Evolutionary conservation across 1,284 basidiomycete species (phyloP).

Genomic region (Irpex lacteus): DNA sequence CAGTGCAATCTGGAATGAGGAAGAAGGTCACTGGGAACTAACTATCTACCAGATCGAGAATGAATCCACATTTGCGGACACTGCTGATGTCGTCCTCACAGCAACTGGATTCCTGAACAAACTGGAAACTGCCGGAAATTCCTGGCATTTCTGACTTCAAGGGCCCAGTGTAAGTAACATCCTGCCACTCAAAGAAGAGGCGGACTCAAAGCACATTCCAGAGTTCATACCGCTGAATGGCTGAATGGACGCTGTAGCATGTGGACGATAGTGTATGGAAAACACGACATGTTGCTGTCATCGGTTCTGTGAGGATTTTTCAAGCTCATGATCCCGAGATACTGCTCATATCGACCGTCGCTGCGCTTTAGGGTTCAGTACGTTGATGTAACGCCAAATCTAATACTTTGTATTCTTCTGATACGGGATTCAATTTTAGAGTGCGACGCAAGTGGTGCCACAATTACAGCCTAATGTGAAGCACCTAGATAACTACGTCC

Average conservation of each 20-base stretch:
- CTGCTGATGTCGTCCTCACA: constrained; percentile 49
- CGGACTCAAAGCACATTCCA: not conserved
- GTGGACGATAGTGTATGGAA: constrained; percentile 2
- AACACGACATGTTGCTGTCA: constrained; percentile 4
- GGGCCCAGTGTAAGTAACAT: constrained; percentile 33
- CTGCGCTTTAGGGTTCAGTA: too few relatives aligned
- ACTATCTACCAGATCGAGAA: constrained; percentile 21
- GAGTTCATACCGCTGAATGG: constrained; percentile 5
- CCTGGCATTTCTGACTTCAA: constrained; percentile 45
- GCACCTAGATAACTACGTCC: constrained; percentile 37
- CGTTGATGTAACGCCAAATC: too few relatives aligned
- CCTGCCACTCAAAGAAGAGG: not conserved
- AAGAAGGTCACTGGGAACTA: constrained; percentile 38
- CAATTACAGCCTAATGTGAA: constrained; percentile 48
- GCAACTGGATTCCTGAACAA: constrained; percentile 43
- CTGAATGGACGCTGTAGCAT: not conserved
- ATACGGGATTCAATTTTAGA: not conserved
- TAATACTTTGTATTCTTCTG: too few relatives aligned
- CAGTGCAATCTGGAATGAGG: constrained; percentile 45
- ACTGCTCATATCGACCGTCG: too few relatives aligned
- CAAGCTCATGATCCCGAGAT: too few relatives aligned
- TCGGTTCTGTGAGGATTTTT: constrained; percentile 2
- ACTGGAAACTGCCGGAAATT: constrained; percentile 58
- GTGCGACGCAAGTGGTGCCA: constrained; percentile 56
- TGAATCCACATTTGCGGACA: constrained; percentile 37